Conservation (phyloP, 2,329 filamentous ascomycete genomes). For the Pestalotiopsis sp. region DNA sequence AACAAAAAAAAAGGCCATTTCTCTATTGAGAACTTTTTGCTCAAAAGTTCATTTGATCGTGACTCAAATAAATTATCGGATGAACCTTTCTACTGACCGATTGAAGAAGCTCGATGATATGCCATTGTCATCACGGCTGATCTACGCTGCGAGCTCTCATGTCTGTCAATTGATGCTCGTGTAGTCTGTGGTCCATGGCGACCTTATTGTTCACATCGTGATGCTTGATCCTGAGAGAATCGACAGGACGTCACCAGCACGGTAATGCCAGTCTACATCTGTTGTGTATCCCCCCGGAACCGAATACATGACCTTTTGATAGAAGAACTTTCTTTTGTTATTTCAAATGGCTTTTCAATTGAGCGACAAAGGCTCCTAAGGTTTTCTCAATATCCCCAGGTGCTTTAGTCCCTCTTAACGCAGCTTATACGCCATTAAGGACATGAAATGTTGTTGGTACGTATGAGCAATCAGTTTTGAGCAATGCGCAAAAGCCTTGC, state of each 20-base stretch:
- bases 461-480: no score
- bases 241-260: constrained; percentile 39
- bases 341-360: not conserved
- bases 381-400: not conserved
- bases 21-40: no score
- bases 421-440: no score
- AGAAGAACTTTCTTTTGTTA: not conserved
- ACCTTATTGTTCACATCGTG: constrained; percentile 50
- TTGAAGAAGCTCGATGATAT: not conserved
- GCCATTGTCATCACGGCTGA: not conserved
- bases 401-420: no score
- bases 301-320: constrained; percentile 50
- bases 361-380: not conserved
- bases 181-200: constrained; percentile 49
- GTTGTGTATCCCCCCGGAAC: constrained; percentile 54
- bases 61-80: no score
- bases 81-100: not conserved
- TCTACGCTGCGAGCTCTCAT: constrained; percentile 31
- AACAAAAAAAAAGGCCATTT: no score
- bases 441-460: no score
- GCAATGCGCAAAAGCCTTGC: no score
- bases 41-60: no score
- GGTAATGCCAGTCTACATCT: constrained; percentile 52
- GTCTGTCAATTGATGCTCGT: constrained; percentile 26
- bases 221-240: constrained; percentile 32